These are phyloP conservation scores for Elsinoe ampelina DNA, from an alignment of 2,329 filamentous ascomycete genomes.

Conservation along the genomic window DNA sequence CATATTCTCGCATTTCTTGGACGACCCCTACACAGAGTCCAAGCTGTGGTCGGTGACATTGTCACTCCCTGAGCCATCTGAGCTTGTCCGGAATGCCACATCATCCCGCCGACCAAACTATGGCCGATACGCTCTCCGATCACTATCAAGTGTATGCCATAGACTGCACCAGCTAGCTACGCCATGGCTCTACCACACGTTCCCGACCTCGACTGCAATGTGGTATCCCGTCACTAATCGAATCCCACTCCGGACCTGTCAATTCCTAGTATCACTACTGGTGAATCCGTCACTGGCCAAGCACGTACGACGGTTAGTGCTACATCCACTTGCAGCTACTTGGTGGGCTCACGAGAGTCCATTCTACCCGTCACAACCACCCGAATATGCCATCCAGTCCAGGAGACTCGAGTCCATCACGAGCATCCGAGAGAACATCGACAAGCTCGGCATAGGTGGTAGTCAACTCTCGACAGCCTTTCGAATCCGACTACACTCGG, in stretches of 20 bases:
- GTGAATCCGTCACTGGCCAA: background rate
- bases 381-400: background rate
- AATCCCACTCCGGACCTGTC: background rate
- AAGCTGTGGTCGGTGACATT: slow-evolving; percentile 1
- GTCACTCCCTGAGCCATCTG: background rate
- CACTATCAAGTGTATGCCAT: background rate
- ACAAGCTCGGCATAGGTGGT: background rate
- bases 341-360: slow-evolving; percentile 5
- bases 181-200: slow-evolving; percentile 5
- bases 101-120: background rate
- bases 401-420: background rate
- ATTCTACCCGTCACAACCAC: slow-evolving; percentile 1
- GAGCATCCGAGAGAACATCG: background rate
- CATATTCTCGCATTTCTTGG: background rate
- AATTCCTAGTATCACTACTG: background rate
- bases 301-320: background rate
- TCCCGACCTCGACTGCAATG: slow-evolving; percentile 4
- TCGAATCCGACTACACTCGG: background rate
- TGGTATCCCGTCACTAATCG: slow-evolving; percentile 7
- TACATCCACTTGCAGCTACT: background rate
- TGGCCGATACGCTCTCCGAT: background rate
- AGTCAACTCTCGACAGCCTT: background rate
- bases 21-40: background rate
- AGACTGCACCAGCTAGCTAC: background rate
- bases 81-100: background rate